Evolutionary conservation across 179 eudicot genomes (phyloP), one percentile per base, ranked within the genome.

Genomic region (Kewa caespitosa): DNA sequence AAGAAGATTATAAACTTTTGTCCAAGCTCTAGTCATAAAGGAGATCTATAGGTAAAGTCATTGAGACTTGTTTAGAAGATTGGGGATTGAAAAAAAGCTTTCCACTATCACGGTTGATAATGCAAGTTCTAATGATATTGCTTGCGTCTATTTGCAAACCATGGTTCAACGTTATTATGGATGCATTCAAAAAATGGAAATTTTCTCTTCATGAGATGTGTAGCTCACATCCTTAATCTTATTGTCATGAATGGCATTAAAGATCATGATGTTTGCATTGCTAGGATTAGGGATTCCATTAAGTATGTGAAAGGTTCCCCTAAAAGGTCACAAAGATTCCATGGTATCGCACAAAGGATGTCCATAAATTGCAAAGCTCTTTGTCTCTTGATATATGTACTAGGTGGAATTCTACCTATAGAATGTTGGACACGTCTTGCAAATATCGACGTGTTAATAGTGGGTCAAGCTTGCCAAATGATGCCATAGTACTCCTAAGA

Each of bases 61-160:
- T 69, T 42, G 60, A 76, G 5, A 55, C 41, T 57, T 77, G 74
- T 34, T 77, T 77, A 31, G 23, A 14, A 13, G 6, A 36, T 59
- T 69, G 75, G 80, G 70, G 61, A 38, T 27, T 77, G 28, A 22
- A 33, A 39, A 59, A 20, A 69, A 61, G 42, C 41, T 70, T 14
- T 77, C 60, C 42, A 77, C 69, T 15, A 39, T 77, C 20, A 39
- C 75, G 8, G 63, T 69, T 60, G 80, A 70, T 48, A 61, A 77
- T 77, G 63, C 68, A 12, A 42, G 50, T 32, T 43, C 74, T 41
- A 69, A 77, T 62, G 74, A 61, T 33, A 69, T 60, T 0, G 30
- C 63, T 1, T 68, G 75, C 46, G 52, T 8, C 18, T 63, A 70
- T 15, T 68, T 77, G 59, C 60, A 22, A 18, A 32, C 11, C 0